Base-by-base conservation (phyloP, 176 grass and related monocot genomes). In the Poa annua region DNA sequence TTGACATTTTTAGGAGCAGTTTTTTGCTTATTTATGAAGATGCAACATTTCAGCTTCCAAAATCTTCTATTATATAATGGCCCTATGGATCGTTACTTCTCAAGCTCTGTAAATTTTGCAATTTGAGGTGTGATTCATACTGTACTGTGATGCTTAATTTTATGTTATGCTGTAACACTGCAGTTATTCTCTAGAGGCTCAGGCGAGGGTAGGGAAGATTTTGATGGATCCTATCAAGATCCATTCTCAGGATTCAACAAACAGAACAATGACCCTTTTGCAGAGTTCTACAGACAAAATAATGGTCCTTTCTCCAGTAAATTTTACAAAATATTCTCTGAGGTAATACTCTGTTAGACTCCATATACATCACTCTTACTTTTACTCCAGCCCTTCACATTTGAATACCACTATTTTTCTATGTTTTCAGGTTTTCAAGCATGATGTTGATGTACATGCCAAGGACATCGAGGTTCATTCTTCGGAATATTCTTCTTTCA, bases 301-400 rank as follows among this genome's bases (percentile, higher is more conserved):
- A 77, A 74, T 76, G 90, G 85, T 42, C 79, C 39, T 39, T 90
- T 90, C 74, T 90, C 84, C 74, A 90, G 67, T 91, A 66, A 83
- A 80, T 98, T 98, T 74, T 95, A 93, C 33, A 95, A 90, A 90
- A 91, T 95, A 91, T 98, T 98, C 72, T 91, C 96, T 74, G 90
- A 95, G 96, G 96, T 98, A 72, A 26, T 86, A 85, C 63, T 53
- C 7, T 82, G 47, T 61, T 59, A 14, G 11, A 11, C 50, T 83
- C 15, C 76, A 45, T 66, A 38, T 17, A 52, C 15, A 76, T 72
- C 69, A 15, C 41, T 60, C 80, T 52, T 39, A 0, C 47, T 85
- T 59, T 45, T 78, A 52, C 12, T 70, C 32, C 47, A 77, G 25
- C 9, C 6, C 22, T 51, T 36, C 24, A 77, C 9, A 29, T 62